phyloP scores from a whole-genome alignment of 495 filamentous ascomycete species.

The Lasiosphaeriaceae sp. region DNA sequence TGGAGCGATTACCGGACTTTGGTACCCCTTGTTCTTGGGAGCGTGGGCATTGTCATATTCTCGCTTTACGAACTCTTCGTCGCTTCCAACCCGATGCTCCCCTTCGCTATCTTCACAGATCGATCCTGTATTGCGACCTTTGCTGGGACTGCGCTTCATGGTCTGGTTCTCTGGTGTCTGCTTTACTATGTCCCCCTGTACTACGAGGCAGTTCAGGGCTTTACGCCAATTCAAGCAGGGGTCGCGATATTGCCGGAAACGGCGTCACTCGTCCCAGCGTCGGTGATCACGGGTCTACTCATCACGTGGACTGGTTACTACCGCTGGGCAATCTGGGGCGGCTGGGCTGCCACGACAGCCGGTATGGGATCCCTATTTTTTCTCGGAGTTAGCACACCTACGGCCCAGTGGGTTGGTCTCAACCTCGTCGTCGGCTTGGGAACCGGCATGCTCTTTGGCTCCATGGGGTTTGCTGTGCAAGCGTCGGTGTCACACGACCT shows the following conservation, averaged over 20 bases:
- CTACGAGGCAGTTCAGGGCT: slow-evolving; percentile 57
- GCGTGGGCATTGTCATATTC: slow-evolving; percentile 37
- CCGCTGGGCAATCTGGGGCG: slow-evolving; percentile 51
- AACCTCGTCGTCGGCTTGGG: slow-evolving; percentile 48
- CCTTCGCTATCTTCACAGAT: slow-evolving; percentile 34
- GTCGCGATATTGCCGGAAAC: slow-evolving; percentile 56
- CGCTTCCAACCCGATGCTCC: slow-evolving; percentile 43
- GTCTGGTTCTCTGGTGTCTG: slow-evolving; percentile 14
- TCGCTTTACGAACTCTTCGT: slow-evolving; percentile 47
- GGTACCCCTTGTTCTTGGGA: slow-evolving; percentile 52
- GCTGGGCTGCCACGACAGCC: slow-evolving; percentile 47
- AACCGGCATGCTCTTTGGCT: slow-evolving; percentile 50
- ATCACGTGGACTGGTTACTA: slow-evolving; percentile 42
- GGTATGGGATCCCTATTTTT: slow-evolving; percentile 42
- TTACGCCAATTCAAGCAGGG: slow-evolving; percentile 54
- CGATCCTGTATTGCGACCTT: slow-evolving; percentile 35
- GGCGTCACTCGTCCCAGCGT: slow-evolving; percentile 40
- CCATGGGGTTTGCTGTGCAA: slow-evolving; percentile 46
- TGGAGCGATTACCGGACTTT: slow-evolving; percentile 53
- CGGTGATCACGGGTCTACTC: slow-evolving; percentile 46
- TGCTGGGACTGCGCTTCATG: slow-evolving; percentile 48
- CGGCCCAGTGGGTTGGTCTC: slow-evolving; percentile 48
- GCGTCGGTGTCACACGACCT: slow-evolving; percentile 36
- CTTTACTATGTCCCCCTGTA: slow-evolving; percentile 66
- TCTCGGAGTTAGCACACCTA: slow-evolving; percentile 40